Evolutionary conservation across 768 basidiomycete species (phyloP), one percentile per base, ranked within the genome.

Genomic region (Amanita fuliginea): DNA sequence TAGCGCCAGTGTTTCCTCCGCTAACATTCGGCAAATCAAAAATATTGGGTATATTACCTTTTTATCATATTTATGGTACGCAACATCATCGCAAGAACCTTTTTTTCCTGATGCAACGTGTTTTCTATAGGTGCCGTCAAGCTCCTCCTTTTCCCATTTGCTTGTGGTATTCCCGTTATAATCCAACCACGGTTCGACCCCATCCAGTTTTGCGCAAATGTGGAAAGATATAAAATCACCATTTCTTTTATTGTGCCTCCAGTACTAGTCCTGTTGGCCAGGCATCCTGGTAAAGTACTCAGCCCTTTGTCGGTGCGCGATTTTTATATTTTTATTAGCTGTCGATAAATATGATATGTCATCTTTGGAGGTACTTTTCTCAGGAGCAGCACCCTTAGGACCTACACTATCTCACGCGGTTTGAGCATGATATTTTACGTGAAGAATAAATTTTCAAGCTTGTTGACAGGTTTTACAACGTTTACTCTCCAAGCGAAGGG

Each of bases 381-480:
- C 79, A 3, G 91, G 87, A 2, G 92, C 90, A 0, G 92, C 92
- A 1, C 91, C 92, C 0, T 65, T 93, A 1, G 82, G 84, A 0
- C 71, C 74, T 1, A 75, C 77, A 2, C 68, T 93, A 14, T 75
- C 77, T 2, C 65, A 70, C 19, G 66, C 76, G 19, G 75, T 80
- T 13, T 56, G 62, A 35, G 51, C 55, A 10, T 67, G 67, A 34
- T 28, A 10, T 28, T 26, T 26, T 18, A n/a, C 26, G 18, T 42
- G 24, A 33, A 33, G 18, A 22, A 19, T 7, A 13, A 26, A 22
- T 13, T 45, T 13, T 24, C 19, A 7, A 46, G 19, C 18, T 7
- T 39, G 28, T 35, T 24, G 16, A 32, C 43, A 69, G 69, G 72
- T 76, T 16, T 58, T 60, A 6, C 55, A 64, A 13, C 66, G 74